phyloP scores from a whole-genome alignment of 345 rosid species.

The Luvunga scandens region DNA sequence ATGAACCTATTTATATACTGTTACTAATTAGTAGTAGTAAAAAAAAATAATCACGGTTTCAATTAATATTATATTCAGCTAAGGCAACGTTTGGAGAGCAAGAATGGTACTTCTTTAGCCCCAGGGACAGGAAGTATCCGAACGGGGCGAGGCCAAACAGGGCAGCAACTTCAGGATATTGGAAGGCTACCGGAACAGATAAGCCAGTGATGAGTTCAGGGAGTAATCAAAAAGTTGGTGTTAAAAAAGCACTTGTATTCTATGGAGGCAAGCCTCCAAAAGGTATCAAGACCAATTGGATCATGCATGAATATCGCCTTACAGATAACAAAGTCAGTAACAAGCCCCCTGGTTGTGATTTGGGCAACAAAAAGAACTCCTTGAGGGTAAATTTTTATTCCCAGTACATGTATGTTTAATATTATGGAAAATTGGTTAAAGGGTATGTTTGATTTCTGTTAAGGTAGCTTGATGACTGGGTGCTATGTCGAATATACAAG shows the following conservation, averaged over 20 bases:
- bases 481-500: slow-evolving; percentile 88
- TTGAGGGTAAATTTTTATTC: slow-evolving; percentile 51
- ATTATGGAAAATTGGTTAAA: too few species aligned
- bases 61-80: slow-evolving; percentile 26
- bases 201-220: slow-evolving; percentile 73
- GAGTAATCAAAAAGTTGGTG: slow-evolving; percentile 75
- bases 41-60: too few species aligned
- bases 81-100: slow-evolving; percentile 94
- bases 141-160: slow-evolving; percentile 96
- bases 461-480: slow-evolving; percentile 93
- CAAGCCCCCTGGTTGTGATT: slow-evolving; percentile 61
- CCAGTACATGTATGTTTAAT: too few species aligned
- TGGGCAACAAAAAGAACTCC: slow-evolving; percentile 75
- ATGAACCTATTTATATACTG: background rate
- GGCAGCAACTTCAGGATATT: slow-evolving; percentile 95
- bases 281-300: slow-evolving; percentile 96
- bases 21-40: too few species aligned
- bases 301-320: slow-evolving; percentile 95
- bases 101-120: slow-evolving; percentile 98
- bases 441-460: background rate
- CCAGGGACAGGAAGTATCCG: slow-evolving; percentile 92
- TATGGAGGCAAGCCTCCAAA: slow-evolving; percentile 97
- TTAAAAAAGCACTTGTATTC: slow-evolving; percentile 88
- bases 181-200: slow-evolving; percentile 99
- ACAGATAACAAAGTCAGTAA: slow-evolving; percentile 48